phyloP scores from a whole-genome alignment of 192 early-diverging fungal species.

The Mortierella claussenii region DNA sequence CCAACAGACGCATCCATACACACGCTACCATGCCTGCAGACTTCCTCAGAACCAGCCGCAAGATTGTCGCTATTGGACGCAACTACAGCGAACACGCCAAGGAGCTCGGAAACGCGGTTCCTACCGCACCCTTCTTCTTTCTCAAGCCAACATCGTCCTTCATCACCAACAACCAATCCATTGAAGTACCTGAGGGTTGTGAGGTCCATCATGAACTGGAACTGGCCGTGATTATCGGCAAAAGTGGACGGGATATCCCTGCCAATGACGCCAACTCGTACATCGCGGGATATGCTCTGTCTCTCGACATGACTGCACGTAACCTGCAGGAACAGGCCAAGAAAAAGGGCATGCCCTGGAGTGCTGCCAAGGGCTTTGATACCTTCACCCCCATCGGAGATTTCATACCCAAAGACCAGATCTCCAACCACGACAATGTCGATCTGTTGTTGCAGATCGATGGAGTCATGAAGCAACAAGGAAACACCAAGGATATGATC shows the following conservation, averaged over 20 bases:
- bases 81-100: constrained; percentile 96
- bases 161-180: constrained; percentile 69
- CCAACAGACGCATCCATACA: too few relatives aligned
- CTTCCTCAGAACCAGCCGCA: constrained; percentile 72
- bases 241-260: constrained; percentile 77
- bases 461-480: constrained; percentile 81
- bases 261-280: constrained; percentile 70
- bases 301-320: constrained; percentile 93
- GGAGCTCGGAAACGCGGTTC: constrained; percentile 92
- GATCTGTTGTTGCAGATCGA: constrained; percentile 83
- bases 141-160: constrained; percentile 93
- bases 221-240: constrained; percentile 91
- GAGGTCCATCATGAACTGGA: constrained; percentile 94
- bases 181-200: constrained; percentile 84
- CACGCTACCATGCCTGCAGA: constrained; percentile 46
- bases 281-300: constrained; percentile 84
- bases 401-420: constrained; percentile 77
- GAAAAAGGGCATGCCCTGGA: constrained; percentile 89
- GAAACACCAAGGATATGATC: constrained; percentile 91
- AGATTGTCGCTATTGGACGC: constrained; percentile 96
- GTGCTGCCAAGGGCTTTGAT: constrained; percentile 92
- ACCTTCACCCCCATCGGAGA: constrained; percentile 90
- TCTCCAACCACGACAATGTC: constrained; percentile 78
- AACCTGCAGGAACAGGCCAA: constrained; percentile 88
- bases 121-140: constrained; percentile 90